These are phyloP conservation scores for Hansfordia pulvinata DNA, from an alignment of 2,329 filamentous ascomycete genomes.

Conservation along the genomic window DNA sequence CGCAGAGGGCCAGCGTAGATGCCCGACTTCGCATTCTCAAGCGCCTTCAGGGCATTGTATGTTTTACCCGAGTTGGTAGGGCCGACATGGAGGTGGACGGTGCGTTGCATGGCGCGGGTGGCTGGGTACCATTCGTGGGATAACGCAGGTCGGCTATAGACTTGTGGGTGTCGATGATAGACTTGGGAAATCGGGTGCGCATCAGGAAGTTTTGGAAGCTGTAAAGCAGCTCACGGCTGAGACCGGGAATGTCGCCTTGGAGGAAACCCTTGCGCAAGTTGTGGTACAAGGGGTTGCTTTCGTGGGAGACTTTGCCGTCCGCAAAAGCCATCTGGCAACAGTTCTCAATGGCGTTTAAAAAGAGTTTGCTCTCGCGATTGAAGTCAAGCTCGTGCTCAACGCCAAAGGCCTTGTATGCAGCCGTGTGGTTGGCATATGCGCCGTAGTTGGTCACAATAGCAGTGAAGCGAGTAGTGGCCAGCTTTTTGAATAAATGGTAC, in stretches of 20 bases:
- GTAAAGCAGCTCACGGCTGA: conserved; percentile 48
- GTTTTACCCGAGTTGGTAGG: conserved; percentile 98
- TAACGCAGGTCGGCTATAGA: conserved; percentile 71
- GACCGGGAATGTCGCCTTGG: conserved; percentile 29
- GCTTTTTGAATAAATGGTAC: too few relatives aligned
- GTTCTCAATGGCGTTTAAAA: too few relatives aligned
- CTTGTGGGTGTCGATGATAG: conserved; percentile 43
- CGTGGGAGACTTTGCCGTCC: too few relatives aligned
- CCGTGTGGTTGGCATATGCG: too few relatives aligned
- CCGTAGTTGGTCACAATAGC: too few relatives aligned
- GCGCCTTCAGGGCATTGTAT: conserved; percentile 76
- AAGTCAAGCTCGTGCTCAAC: too few relatives aligned
- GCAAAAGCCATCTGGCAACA: too few relatives aligned
- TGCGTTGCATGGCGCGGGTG: conserved; percentile 67
- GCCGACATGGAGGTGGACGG: conserved; percentile 83
- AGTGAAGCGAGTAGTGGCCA: too few relatives aligned
- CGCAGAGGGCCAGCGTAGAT: conserved; percentile 86
- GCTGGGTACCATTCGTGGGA: conserved; percentile 87
- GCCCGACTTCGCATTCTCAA: conserved; percentile 63
- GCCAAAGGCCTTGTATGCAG: too few relatives aligned
- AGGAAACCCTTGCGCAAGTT: conserved; percentile 47
- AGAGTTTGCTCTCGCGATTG: too few relatives aligned
- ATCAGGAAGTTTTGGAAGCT: conserved; percentile 55
- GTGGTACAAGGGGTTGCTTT: conserved; percentile 44
- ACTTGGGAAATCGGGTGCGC: conserved; percentile 39